Conservation (phyloP, 2,329 filamentous ascomycete genomes). For the Helotiales sp. region DNA sequence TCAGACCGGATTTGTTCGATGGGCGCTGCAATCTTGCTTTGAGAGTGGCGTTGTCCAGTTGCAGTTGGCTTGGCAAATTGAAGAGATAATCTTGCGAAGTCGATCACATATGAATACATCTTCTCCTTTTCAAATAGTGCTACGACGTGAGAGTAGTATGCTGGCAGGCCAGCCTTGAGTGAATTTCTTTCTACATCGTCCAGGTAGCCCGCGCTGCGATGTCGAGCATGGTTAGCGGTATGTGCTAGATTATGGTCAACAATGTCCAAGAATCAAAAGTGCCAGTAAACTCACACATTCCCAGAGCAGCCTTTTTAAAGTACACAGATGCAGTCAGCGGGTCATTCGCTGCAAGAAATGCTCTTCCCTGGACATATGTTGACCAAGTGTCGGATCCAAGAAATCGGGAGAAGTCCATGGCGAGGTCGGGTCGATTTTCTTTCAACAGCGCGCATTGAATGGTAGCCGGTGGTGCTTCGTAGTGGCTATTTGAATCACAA, state of each 20-base stretch:
- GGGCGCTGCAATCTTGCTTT: constrained; percentile 6
- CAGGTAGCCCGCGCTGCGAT: constrained; percentile 66
- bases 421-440: constrained; percentile 59
- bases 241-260: constrained; percentile 27
- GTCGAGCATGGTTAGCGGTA: constrained; percentile 37
- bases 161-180: constrained; percentile 71
- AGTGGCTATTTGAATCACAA: constrained; percentile 64
- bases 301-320: constrained; percentile 82
- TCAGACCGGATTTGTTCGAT: constrained; percentile 54
- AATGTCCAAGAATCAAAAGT: not conserved
- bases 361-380: constrained; percentile 82
- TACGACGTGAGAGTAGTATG: constrained; percentile 86
- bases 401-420: constrained; percentile 57
- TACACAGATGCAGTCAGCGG: constrained; percentile 69
- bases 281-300: constrained; percentile 65
- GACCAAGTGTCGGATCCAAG: constrained; percentile 59
- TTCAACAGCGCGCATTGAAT: constrained; percentile 64
- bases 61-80: constrained; percentile 50
- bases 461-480: constrained; percentile 60
- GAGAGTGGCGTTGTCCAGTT: not conserved
- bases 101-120: constrained; percentile 76
- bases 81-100: constrained; percentile 77
- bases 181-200: constrained; percentile 72
- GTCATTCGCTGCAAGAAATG: constrained; percentile 73
- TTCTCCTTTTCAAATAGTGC: constrained; percentile 77